phyloP scores from a whole-genome alignment of 169 alveolate genomes.

The Plasmodium billcollinsi region DNA sequence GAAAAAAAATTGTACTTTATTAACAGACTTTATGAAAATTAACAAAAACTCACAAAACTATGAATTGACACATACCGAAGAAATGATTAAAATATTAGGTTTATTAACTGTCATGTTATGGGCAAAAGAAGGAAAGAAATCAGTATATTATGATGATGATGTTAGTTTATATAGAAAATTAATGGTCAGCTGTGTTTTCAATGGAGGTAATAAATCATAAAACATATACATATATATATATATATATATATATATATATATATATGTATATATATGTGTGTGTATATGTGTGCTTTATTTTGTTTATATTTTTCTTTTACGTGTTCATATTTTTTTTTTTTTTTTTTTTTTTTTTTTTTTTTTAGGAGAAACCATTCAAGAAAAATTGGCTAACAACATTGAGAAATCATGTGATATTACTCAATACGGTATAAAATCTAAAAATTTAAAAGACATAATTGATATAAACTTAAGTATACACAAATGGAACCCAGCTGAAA shows the following conservation, averaged over 20 bases:
- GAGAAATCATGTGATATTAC: constrained; percentile 25
- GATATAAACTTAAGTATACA: constrained; percentile 28
- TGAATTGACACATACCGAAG: constrained; percentile 17
- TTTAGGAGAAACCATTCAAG: constrained; percentile 39
- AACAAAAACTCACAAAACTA: not conserved
- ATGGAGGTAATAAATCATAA: constrained; percentile 29
- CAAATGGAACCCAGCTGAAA: constrained; percentile 44
- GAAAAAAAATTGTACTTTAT: constrained; percentile 12
- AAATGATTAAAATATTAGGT: constrained; percentile 27
- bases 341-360: not conserved
- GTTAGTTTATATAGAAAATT: constrained; percentile 51
- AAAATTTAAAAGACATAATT: constrained; percentile 14
- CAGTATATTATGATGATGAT: constrained; percentile 34
- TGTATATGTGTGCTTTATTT: not conserved
- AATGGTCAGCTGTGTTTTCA: constrained; percentile 50
- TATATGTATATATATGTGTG: not conserved
- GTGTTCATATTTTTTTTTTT: not conserved
- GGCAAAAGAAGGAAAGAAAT: constrained; percentile 67
- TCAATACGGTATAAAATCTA: constrained; percentile 22
- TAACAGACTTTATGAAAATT: constrained; percentile 14
- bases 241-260: not conserved
- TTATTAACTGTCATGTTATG: constrained; percentile 23
- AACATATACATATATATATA: no score
- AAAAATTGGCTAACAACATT: constrained; percentile 18
- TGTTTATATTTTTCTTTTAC: not conserved